Evolutionary conservation across 148 eudicot genomes (phyloP), one percentile per base, ranked within the genome.

Genomic region (Cornus kousa): DNA sequence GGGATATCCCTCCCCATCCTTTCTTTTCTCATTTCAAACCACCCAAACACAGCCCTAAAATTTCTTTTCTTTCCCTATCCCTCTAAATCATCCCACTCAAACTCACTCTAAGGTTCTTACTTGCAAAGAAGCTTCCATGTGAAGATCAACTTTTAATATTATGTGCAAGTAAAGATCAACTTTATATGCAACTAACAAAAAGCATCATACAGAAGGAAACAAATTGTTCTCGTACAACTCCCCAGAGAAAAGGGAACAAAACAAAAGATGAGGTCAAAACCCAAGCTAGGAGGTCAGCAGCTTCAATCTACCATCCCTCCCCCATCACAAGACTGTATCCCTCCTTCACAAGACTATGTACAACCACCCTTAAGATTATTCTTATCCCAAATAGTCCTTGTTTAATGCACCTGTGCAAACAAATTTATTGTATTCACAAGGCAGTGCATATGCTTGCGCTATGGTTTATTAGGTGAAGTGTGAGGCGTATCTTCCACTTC

Each of bases 401-500:
- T 17, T 23, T 65, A 0, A 53, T 16, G 37, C 5, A 19, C 55
- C 13, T 22, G 69, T 37, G 5, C 12, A 12, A n/a, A 2, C 16
- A 75, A 46, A 8, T 28, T 46, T 46, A 46, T 19, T 50, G 20
- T 43, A 76, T 66, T 17, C 67, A 67, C 62, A 31, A 12, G 40
- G 62, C 40, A 43, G 20, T 10, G 10, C 5, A 9, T 8, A n/a
- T 5, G 0, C 23, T 57, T 13, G 31, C 8, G 73, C 24, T 16
- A 46, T 1, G 70, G 68, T 62, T 19, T 48, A 20, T 71, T 76
- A 62, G 60, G 70, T 75, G 68, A 62, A 69, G 48, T 48, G 39
- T 17, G 68, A 8, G 76, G 68, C 24, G 78, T 32, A 40, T 19
- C 14, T 32, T 79, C 79, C 24, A 28, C 73, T 35, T 82, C 75